Conservation (phyloP, 208 protist species). For the Herpetomonas muscarum region DNA sequence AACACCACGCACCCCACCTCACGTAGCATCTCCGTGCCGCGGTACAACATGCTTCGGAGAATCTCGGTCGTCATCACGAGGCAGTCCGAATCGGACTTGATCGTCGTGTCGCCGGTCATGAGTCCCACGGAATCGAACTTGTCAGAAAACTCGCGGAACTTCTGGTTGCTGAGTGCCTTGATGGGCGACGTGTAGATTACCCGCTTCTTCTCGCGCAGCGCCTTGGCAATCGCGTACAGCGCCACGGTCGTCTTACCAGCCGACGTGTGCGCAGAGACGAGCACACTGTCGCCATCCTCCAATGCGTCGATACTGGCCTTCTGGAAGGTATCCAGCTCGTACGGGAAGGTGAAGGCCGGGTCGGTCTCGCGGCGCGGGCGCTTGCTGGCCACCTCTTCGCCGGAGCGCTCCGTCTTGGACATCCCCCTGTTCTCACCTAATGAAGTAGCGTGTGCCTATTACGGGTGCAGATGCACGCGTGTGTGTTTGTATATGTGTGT, state of each 20-base stretch:
- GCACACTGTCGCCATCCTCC: constrained; percentile 97
- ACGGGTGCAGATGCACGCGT: not conserved
- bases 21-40: constrained; percentile 97
- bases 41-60: constrained; percentile 98
- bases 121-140: constrained; percentile 98
- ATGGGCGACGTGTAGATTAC: constrained; percentile 99
- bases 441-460: too few species aligned
- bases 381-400: constrained; percentile 31
- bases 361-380: constrained; percentile 57
- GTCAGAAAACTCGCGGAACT: constrained; percentile 98
- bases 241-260: constrained; percentile 99
- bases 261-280: constrained; percentile 99
- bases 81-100: constrained; percentile 96
- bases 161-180: constrained; percentile 99
- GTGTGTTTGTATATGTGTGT: not conserved
- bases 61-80: constrained; percentile 99
- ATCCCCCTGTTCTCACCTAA: too few species aligned
- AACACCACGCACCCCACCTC: constrained; percentile 99
- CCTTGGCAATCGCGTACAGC: constrained; percentile 99
- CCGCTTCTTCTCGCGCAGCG: constrained; percentile 96
- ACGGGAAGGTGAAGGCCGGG: constrained; percentile 94
- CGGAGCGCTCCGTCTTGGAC: constrained; percentile 9
- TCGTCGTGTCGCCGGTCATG: constrained; percentile 99
- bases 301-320: constrained; percentile 91
- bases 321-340: constrained; percentile 96